These are phyloP conservation scores for Acanthamoeba royreba DNA, from an alignment of 208 protist species.

Conservation along the genomic window DNA sequence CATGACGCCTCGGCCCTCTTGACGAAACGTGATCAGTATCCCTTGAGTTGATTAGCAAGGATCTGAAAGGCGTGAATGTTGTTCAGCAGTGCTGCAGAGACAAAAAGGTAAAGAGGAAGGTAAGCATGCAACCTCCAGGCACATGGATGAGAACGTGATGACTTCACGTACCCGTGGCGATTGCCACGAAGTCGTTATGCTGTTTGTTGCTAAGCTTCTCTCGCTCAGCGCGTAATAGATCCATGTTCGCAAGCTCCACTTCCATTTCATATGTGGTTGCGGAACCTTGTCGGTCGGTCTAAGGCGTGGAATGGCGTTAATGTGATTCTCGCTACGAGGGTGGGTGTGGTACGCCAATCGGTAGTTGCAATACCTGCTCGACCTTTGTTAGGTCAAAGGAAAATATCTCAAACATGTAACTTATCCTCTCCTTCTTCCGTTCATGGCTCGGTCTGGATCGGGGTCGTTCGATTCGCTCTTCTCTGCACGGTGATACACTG, in stretches of 20 bases:
- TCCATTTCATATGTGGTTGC: neutral
- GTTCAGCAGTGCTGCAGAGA: neutral
- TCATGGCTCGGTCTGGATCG: neutral
- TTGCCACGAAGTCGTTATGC: neutral
- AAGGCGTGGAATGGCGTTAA: neutral
- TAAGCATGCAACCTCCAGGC: neutral
- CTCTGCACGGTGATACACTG: neutral
- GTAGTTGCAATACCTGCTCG: neutral
- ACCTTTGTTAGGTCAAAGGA: conserved; percentile 9
- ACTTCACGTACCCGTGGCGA: neutral
- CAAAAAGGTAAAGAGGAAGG: neutral
- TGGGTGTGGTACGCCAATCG: neutral
- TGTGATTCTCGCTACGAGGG: neutral
- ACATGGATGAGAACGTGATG: neutral
- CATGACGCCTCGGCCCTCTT: too few species aligned
- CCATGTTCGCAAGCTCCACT: neutral
- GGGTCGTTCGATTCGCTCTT: neutral
- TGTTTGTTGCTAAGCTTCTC: neutral
- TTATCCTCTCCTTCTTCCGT: neutral
- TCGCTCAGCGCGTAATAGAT: neutral
- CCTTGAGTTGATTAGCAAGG: neutral
- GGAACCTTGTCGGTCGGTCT: neutral
- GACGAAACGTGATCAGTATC: too few species aligned
- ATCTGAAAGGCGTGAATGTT: neutral
- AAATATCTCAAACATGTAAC: neutral